Evolutionary conservation across 2,329 filamentous ascomycete species (phyloP), one percentile per base, ranked within the genome.

Genomic region (Aphanoascus verrucosus): DNA sequence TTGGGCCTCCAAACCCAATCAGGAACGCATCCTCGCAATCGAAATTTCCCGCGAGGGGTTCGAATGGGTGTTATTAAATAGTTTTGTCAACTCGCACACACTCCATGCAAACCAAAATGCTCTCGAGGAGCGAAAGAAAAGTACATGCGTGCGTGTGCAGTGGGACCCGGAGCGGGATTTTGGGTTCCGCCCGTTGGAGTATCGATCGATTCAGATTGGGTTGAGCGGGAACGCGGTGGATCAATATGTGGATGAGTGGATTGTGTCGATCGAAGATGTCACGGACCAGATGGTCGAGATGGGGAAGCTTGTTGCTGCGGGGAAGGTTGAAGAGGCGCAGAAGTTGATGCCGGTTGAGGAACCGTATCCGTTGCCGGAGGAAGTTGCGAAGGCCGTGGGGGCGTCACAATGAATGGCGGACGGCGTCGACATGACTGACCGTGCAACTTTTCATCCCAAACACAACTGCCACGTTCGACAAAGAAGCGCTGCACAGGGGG

Each of bases 81-180:
- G 65, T 3, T 62, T 66, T n/a, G 54, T 70, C 14, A 64, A 63
- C n/a, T 63, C 62, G 1, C 49, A 50, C 45, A 32, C 15, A 14
- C 45, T 55, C 12, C 47, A 62, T 28, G 55, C 43, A 8, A 50
- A 47, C 17, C 60, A 56, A 31, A 56, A 63, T 41, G 61, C 55
- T 19, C 61, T 55, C 59, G 61, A 62, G 50, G 32, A 57, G 45
- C 55, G 53, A 15, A 52, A 63, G 15, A 56, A 44, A 1, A 37
- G 40, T 1, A 59, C 54, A 31, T 62, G 62, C 11, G 78, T 83
- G 0, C 71, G 75, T n/a, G 71, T 83, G 6, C 80, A 83, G 62
- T 84, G 81, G 81, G 81, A 84, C 64, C 81, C 81, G 0, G 81
- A 84, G 61, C 62, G 81, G 17, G 69, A 70, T 20, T 63, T 74